phyloP scores from a whole-genome alignment of 495 filamentous ascomycete species.

The Staphylotrichum tortipilum region DNA sequence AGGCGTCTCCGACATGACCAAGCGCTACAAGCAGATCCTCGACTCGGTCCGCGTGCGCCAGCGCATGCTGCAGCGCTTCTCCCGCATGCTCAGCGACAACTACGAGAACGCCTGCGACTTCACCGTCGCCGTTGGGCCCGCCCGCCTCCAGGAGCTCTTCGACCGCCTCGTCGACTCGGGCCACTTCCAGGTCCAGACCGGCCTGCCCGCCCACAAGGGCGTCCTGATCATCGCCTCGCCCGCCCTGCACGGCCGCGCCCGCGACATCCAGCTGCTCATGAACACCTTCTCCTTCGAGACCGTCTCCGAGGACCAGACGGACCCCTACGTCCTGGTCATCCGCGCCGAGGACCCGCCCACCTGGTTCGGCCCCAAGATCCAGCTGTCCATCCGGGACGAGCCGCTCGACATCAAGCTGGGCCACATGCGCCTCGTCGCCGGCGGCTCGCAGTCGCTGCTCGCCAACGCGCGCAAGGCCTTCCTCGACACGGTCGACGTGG shows the following conservation, averaged over 20 bases:
- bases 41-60: slow-evolving; percentile 95
- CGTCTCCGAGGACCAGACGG: slow-evolving; percentile 58
- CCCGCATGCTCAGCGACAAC: slow-evolving; percentile 74
- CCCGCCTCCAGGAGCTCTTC: slow-evolving; percentile 63
- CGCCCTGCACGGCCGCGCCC: slow-evolving; percentile 59
- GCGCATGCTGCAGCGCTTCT: slow-evolving; percentile 68
- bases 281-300: slow-evolving; percentile 81
- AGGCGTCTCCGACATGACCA: slow-evolving; percentile 81
- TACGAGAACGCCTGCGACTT: slow-evolving; percentile 97
- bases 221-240: slow-evolving; percentile 82
- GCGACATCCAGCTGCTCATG: slow-evolving; percentile 76
- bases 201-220: slow-evolving; percentile 58
- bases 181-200: slow-evolving; percentile 72
- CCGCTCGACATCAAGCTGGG: slow-evolving; percentile 79
- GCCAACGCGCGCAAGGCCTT: slow-evolving; percentile 70
- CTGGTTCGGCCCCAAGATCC: slow-evolving; percentile 76
- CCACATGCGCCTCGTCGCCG: slow-evolving; percentile 80
- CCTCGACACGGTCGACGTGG: slow-evolving; percentile 63
- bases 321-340: slow-evolving; percentile 78
- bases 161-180: slow-evolving; percentile 74
- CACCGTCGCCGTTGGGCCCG: slow-evolving; percentile 60
- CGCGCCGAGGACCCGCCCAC: slow-evolving; percentile 66
- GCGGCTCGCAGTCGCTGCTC: slow-evolving; percentile 73
- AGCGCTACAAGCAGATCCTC: slow-evolving; percentile 86
- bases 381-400: slow-evolving; percentile 62